A percentile compares a stretch with the other conserved stretches of the same genome.
These are phyloP conservation scores for Pisolithus tinctorius DNA, from an alignment of 768 basidiomycete species.

Conservation along the genomic window DNA sequence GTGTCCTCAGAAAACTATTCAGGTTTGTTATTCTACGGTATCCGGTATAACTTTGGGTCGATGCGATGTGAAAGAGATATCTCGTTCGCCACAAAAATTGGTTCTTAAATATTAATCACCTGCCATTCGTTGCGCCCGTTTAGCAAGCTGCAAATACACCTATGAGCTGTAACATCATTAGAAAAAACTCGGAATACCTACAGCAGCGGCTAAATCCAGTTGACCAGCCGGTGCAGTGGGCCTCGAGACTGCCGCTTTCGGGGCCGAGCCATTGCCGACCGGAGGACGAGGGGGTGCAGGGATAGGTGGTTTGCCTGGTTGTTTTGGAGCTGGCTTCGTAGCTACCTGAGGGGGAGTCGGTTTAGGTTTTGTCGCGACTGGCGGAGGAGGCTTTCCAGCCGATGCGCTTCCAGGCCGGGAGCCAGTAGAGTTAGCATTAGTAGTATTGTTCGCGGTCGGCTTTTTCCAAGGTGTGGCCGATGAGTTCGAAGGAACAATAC, in stretches of 20 bases:
- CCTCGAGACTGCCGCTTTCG: slow-evolving; percentile 35
- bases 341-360: slow-evolving; percentile 50
- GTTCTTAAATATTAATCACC: slow-evolving; percentile 32
- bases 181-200: slow-evolving; percentile 31
- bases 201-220: slow-evolving; percentile 77
- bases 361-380: slow-evolving; percentile 61
- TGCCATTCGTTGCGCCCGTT: slow-evolving; percentile 61
- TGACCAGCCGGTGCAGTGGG: slow-evolving; percentile 49
- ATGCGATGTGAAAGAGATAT: no score
- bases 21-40: no score
- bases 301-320: slow-evolving; percentile 54
- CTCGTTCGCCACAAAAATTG: neutral
- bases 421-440: slow-evolving; percentile 33
- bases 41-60: no score
- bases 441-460: slow-evolving; percentile 28
- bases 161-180: neutral
- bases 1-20: no score
- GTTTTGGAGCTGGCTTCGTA: slow-evolving; percentile 47
- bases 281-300: slow-evolving; percentile 51
- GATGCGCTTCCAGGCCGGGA: slow-evolving; percentile 49
- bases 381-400: slow-evolving; percentile 49
- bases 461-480: slow-evolving; percentile 73
- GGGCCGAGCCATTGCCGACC: slow-evolving; percentile 28
- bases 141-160: slow-evolving; percentile 52
- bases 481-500: slow-evolving; percentile 63